These are phyloP conservation scores for Lasiosphaeria miniovina DNA, from an alignment of 495 filamentous ascomycete genomes.

Conservation along the genomic window DNA sequence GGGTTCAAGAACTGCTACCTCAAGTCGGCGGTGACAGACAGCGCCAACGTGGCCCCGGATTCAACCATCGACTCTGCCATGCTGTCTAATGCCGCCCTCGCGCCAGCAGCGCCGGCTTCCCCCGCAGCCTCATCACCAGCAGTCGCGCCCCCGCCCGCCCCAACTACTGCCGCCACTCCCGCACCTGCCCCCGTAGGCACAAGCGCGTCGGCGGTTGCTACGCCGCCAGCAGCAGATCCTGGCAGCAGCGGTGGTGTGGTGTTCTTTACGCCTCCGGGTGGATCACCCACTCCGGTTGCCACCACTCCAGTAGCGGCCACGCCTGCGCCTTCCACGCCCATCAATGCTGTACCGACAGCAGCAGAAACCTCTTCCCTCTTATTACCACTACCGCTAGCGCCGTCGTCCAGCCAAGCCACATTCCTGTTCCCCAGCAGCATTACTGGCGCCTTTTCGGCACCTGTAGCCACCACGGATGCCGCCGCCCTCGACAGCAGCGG, in stretches of 20 bases:
- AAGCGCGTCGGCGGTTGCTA: conserved; percentile 15
- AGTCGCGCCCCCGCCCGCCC: conserved; percentile 6
- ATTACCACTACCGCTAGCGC: not conserved
- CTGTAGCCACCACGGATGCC: conserved; percentile 4
- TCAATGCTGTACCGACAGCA: not conserved
- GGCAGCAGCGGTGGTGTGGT: conserved; percentile 10
- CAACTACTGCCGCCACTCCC: not conserved
- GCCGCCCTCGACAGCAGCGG: conserved; percentile 4
- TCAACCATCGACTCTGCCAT: conserved; percentile 31
- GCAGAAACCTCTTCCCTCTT: not conserved
- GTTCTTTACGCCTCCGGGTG: conserved; percentile 26
- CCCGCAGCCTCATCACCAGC: conserved; percentile 1
- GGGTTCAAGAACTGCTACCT: conserved; percentile 42
- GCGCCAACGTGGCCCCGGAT: conserved; percentile 16
- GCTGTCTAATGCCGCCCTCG: conserved; percentile 14
- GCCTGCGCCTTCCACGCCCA: not conserved
- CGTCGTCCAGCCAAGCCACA: not conserved
- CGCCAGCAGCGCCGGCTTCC: conserved; percentile 2
- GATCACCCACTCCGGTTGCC: not conserved
- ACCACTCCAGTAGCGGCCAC: conserved; percentile 8
- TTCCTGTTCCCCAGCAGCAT: conserved; percentile 6
- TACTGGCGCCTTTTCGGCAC: conserved; percentile 2
- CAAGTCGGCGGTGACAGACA: conserved; percentile 23
- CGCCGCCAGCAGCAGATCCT: conserved; percentile 3
- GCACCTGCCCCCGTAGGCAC: conserved; percentile 7